Evolutionary conservation across 148 eudicot genomes (phyloP).

Genomic region (Heliamphora exappendiculata): DNA sequence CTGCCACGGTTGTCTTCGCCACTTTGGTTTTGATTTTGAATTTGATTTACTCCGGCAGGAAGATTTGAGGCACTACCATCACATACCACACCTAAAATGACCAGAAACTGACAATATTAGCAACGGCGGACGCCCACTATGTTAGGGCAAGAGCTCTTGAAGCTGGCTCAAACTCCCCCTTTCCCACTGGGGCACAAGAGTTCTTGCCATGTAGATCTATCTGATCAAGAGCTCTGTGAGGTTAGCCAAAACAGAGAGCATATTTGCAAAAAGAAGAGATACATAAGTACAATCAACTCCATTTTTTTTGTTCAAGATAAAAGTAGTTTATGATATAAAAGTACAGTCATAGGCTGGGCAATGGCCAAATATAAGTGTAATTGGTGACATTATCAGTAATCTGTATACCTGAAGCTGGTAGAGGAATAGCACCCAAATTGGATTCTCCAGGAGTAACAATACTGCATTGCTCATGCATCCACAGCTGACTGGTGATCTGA

Average conservation of each 20-base stretch:
- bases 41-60: conserved; percentile 21
- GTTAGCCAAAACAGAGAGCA: conserved; percentile 19
- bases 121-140: conserved; percentile 19
- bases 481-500: conserved; percentile 19
- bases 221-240: conserved; percentile 46
- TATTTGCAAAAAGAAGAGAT: conserved; percentile 8
- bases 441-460: conserved; percentile 22
- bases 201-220: conserved; percentile 43
- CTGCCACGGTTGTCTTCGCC: conserved; percentile 24
- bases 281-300: no score
- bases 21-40: conserved; percentile 35
- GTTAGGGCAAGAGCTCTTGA: conserved; percentile 33
- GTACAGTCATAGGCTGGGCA: conserved; percentile 2
- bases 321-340: no score
- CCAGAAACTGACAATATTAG: conserved; percentile 47
- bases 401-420: conserved; percentile 52
- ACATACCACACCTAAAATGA: conserved; percentile 62
- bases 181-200: conserved; percentile 43
- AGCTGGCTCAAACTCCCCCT: conserved; percentile 41
- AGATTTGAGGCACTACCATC: conserved; percentile 28
- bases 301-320: no score
- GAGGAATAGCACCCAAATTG: conserved; percentile 18
- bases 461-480: conserved; percentile 27
- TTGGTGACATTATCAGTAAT: conserved; percentile 11
- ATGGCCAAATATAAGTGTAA: conserved; percentile 14